phyloP scores from a whole-genome alignment of 1,284 basidiomycete species.

The Takashimella koratensis region DNA sequence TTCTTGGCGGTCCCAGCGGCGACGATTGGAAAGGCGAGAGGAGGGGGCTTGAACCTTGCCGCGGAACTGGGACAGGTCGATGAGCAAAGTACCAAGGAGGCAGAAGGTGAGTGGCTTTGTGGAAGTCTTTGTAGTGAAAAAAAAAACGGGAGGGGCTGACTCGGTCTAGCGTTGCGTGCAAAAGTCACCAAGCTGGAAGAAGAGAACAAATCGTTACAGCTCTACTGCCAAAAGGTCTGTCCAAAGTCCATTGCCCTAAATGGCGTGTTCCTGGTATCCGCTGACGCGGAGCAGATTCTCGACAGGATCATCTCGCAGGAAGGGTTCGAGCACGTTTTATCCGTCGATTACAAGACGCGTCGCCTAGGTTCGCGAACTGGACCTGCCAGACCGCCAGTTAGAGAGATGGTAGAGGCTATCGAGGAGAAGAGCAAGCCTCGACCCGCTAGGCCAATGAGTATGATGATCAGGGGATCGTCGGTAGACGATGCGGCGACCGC shows the following conservation, averaged over 20 bases:
- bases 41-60: background rate
- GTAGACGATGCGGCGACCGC: background rate
- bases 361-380: conserved; percentile 13
- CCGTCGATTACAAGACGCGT: conserved; percentile 67
- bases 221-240: conserved; percentile 79
- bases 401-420: conserved; percentile 11
- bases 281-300: conserved; percentile 59
- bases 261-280: background rate
- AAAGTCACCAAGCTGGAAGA: conserved; percentile 65
- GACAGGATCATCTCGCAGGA: conserved; percentile 91
- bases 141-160: background rate
- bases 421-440: conserved; percentile 1
- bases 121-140: background rate
- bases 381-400: background rate
- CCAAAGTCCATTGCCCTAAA: too few relatives aligned
- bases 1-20: background rate
- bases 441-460: conserved; percentile 23
- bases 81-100: background rate
- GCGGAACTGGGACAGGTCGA: background rate
- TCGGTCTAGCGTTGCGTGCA: background rate
- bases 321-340: conserved; percentile 88
- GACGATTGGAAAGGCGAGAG: background rate
- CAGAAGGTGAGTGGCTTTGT: background rate
- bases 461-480: conserved; percentile 15
- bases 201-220: conserved; percentile 85